These are phyloP conservation scores for Aspergillus terreus DNA, from an alignment of 2,329 filamentous ascomycete genomes.

Conservation along the genomic window DNA sequence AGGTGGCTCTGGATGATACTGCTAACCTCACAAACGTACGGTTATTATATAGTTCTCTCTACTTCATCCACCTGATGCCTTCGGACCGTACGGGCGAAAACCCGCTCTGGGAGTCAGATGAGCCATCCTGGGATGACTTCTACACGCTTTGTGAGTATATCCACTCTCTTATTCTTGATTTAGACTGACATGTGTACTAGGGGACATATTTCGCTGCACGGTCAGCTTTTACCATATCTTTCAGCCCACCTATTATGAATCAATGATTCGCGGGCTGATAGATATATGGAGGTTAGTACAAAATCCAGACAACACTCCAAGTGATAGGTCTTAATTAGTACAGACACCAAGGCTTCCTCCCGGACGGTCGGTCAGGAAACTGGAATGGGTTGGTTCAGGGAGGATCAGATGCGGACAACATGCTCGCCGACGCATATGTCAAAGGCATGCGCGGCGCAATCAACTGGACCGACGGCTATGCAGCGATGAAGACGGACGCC, in stretches of 20 bases:
- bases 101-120: constrained; percentile 59
- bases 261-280: constrained; percentile 63
- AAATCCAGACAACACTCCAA: not conserved
- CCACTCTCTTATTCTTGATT: not conserved
- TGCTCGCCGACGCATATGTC: constrained; percentile 68
- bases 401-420: constrained; percentile 67
- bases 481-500: constrained; percentile 64
- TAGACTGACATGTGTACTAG: constrained; percentile 30
- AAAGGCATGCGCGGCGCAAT: constrained; percentile 63
- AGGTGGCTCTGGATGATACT: constrained; percentile 30
- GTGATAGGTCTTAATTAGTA: not conserved
- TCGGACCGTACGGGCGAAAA: constrained; percentile 70
- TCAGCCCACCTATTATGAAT: constrained; percentile 60
- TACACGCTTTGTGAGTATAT: constrained; percentile 53
- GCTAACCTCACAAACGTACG: constrained; percentile 28
- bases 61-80: constrained; percentile 65
- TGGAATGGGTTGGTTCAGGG: constrained; percentile 62
- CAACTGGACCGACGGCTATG: constrained; percentile 62
- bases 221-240: constrained; percentile 64
- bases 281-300: constrained; percentile 61
- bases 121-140: constrained; percentile 69
- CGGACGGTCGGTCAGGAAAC: constrained; percentile 65
- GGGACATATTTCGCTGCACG: constrained; percentile 63
- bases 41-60: constrained; percentile 38
- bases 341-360: constrained; percentile 54